Percentiles rank a stretch among this genome's conserved stretches.
These are phyloP conservation scores for Teunomyces lycoperdinae DNA, from an alignment of 805 yeast species.

Conservation along the genomic window DNA sequence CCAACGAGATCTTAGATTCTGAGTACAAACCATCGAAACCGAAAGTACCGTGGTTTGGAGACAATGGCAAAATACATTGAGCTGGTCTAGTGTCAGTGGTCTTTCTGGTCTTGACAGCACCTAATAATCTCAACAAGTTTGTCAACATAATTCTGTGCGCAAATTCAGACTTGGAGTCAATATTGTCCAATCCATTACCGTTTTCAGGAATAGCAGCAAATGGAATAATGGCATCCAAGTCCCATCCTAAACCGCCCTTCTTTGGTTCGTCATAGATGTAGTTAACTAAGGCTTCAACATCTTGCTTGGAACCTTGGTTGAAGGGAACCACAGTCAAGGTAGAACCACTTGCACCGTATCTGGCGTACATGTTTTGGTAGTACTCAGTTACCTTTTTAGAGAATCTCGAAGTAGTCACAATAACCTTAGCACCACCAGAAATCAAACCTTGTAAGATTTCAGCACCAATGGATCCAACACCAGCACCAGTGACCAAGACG, in stretches of 20 bases:
- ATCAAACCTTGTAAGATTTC: conserved; percentile 92
- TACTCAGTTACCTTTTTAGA: conserved; percentile 92
- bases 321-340: conserved; percentile 95
- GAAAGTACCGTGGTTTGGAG: conserved; percentile 98
- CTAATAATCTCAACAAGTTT: conserved; percentile 87
- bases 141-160: conserved; percentile 99
- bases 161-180: conserved; percentile 93
- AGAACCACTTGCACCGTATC: conserved; percentile 90
- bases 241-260: conserved; percentile 96
- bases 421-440: conserved; percentile 96
- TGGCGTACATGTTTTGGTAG: conserved; percentile 90
- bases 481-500: conserved; percentile 96
- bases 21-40: conserved; percentile 98
- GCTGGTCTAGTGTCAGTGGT: conserved; percentile 94
- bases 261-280: conserved; percentile 81
- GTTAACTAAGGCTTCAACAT: conserved; percentile 78
- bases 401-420: conserved; percentile 95
- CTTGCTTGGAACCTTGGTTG: conserved; percentile 96
- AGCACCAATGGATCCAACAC: conserved; percentile 98
- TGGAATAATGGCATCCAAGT: conserved; percentile 92
- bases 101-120: conserved; percentile 84
- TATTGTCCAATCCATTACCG: conserved; percentile 90
- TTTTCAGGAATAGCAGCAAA: conserved; percentile 99
- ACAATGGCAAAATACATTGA: conserved; percentile 91
- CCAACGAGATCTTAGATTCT: conserved; percentile 92